A percentile compares a stretch with the other conserved stretches of the same genome.
Evolutionary conservation across 371 early-diverging fungal genomes (phyloP).

Genomic region (Catenaria anguillulae): DNA sequence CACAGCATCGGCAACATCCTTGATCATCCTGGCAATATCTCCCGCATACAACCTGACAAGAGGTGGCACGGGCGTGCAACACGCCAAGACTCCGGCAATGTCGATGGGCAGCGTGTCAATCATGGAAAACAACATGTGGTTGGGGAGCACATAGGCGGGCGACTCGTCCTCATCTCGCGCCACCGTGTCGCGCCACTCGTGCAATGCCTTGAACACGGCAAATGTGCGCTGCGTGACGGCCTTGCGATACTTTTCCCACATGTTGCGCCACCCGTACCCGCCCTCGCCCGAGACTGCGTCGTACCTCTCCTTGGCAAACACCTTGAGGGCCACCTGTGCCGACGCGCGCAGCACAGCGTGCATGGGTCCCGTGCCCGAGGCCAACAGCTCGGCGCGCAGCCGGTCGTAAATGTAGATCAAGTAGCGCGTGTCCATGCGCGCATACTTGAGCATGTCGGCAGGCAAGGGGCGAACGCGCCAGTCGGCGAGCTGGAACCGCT

Average conservation of each 20-base stretch:
- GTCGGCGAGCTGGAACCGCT: conserved; percentile 89
- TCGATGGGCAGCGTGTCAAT: conserved; percentile 65
- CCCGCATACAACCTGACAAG: conserved; percentile 63
- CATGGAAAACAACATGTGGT: conserved; percentile 65
- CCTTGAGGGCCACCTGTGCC: conserved; percentile 40
- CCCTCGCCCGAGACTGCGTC: conserved; percentile 57
- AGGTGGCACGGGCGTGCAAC: conserved; percentile 72
- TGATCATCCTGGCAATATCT: conserved; percentile 56
- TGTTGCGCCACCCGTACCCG: conserved; percentile 54
- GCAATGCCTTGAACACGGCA: conserved; percentile 69
- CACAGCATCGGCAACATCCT: conserved; percentile 11
- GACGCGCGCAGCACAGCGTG: conserved; percentile 51
- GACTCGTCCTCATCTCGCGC: conserved; percentile 89
- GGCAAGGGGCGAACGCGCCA: conserved; percentile 91
- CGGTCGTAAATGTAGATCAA: conserved; percentile 82
- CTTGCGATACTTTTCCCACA: conserved; percentile 46
- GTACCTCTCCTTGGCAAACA: conserved; percentile 63
- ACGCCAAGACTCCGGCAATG: conserved; percentile 47
- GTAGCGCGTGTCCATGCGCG: conserved; percentile 89
- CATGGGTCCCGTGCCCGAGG: conserved; percentile 33
- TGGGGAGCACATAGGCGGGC: conserved; percentile 62
- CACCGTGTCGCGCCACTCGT: conserved; percentile 76
- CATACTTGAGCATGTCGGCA: conserved; percentile 79
- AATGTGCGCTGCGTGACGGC: conserved; percentile 44
- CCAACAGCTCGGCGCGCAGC: conserved; percentile 65